Percentiles rank a stretch among this genome's conserved stretches.
Conservation (phyloP, 495 filamentous ascomycete species). For the Astrocystis sublimbata region DNA sequence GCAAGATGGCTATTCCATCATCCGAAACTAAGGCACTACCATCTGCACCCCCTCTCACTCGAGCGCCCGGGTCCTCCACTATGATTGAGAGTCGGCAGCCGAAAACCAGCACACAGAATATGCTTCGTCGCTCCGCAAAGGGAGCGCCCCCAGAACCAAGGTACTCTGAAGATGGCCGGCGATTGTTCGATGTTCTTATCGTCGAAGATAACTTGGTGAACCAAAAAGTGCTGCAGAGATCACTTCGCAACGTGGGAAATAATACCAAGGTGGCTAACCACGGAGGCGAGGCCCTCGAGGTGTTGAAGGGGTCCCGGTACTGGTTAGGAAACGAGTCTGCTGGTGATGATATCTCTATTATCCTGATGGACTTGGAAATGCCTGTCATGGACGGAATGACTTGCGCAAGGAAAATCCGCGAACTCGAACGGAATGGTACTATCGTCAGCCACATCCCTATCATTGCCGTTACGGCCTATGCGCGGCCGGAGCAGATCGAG, state of each 20-base stretch:
- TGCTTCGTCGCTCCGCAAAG: constrained; percentile 11
- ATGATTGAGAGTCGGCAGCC: constrained; percentile 28
- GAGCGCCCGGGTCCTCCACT: constrained; percentile 31
- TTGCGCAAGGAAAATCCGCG: constrained; percentile 68
- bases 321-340: constrained; percentile 44
- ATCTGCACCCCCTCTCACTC: constrained; percentile 29
- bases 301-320: constrained; percentile 48
- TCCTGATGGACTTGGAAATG: constrained; percentile 88
- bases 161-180: constrained; percentile 33
- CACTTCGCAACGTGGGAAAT: constrained; percentile 69
- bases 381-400: constrained; percentile 82
- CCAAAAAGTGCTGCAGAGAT: constrained; percentile 69
- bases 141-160: constrained; percentile 21
- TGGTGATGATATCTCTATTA: constrained; percentile 56
- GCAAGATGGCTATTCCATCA: constrained; percentile 28
- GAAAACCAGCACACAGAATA: constrained; percentile 11
- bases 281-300: constrained; percentile 70
- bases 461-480: constrained; percentile 80
- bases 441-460: constrained; percentile 66
- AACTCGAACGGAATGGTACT: constrained; percentile 56
- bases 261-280: constrained; percentile 73
- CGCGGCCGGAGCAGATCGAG: constrained; percentile 64
- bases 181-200: constrained; percentile 57
- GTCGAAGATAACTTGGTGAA: constrained; percentile 89
- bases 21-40: constrained; percentile 22